A percentile compares a stretch with the other conserved stretches of the same genome.
Evolutionary conservation across 129 eudicot species (phyloP).

Genomic region (Deinandra increscens): DNA sequence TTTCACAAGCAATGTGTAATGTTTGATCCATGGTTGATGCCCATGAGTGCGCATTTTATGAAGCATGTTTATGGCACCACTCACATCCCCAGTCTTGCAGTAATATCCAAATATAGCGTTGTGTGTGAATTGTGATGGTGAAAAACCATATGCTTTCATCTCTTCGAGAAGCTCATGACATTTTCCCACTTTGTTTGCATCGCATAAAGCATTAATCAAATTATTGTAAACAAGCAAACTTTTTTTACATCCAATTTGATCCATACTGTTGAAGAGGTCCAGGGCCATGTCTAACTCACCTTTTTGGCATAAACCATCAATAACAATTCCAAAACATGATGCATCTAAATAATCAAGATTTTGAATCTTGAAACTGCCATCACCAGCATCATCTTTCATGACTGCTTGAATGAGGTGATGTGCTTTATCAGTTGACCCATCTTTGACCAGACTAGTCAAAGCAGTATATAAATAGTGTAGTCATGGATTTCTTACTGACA

Average conservation of each 20-base stretch:
- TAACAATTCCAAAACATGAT: conserved; percentile 55
- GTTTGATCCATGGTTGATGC: conserved; percentile 88
- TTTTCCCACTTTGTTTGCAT: conserved; percentile 52
- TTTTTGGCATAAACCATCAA: conserved; percentile 54
- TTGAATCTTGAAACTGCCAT: conserved; percentile 14
- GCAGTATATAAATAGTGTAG: conserved; percentile 44
- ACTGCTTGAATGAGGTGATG: conserved; percentile 37
- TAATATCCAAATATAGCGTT: conserved; percentile 73
- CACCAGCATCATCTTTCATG: conserved; percentile 31
- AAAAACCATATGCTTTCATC: conserved; percentile 55
- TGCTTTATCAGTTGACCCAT: conserved; percentile 53
- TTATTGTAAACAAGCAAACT: conserved; percentile 65
- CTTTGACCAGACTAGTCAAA: conserved; percentile 45
- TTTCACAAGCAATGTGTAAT: conserved; percentile 67
- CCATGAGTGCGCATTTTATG: conserved; percentile 66
- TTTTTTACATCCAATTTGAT: conserved; percentile 41
- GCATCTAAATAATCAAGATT: conserved; percentile 37
- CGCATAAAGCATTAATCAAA: conserved; percentile 57
- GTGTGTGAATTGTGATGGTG: conserved; percentile 78
- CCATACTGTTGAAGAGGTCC: conserved; percentile 59
- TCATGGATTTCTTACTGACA: conserved; percentile 35
- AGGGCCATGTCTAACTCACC: conserved; percentile 59
- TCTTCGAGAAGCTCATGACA: conserved; percentile 62
- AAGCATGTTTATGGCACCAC: conserved; percentile 50
- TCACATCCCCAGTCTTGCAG: conserved; percentile 63